Conservation (phyloP, 176 grass and related monocot genomes). For the Zoysia japonica region DNA sequence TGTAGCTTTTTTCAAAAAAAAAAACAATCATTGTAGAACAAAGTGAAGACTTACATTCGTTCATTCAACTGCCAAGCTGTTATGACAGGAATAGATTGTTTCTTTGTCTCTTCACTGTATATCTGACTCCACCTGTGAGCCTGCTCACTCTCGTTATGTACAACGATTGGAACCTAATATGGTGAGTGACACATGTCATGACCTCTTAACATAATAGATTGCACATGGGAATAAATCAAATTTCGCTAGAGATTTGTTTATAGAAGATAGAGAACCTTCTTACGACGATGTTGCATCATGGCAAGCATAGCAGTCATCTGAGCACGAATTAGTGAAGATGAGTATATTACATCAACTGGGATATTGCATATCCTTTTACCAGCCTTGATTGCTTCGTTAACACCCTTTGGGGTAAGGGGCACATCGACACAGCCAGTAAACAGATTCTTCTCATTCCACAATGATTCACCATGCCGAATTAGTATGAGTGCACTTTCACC, state of each 20-base stretch:
- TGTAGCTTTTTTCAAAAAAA: too few relatives aligned
- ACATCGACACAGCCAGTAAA: constrained; percentile 99
- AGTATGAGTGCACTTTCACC: constrained; percentile 91
- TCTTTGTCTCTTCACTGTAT: constrained; percentile 87
- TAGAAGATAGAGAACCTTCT: constrained; percentile 51
- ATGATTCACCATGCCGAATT: constrained; percentile 82
- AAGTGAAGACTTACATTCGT: constrained; percentile 44
- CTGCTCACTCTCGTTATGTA: constrained; percentile 67
- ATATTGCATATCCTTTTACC: constrained; percentile 97
- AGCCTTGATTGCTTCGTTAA: constrained; percentile 89
- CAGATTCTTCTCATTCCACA: constrained; percentile 97
- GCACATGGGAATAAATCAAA: background rate
- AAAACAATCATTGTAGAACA: background rate
- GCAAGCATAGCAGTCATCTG: constrained; percentile 99
- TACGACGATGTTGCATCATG: constrained; percentile 87
- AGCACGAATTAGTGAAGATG: constrained; percentile 82
- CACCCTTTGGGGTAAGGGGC: constrained; percentile 84
- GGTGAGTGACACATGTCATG: constrained; percentile 8
- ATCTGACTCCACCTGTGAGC: constrained; percentile 81
- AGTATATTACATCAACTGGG: constrained; percentile 90
- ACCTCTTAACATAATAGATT: background rate
- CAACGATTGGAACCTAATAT: constrained; percentile 75
- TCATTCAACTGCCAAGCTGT: constrained; percentile 95
- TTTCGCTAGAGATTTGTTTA: background rate
- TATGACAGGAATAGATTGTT: constrained; percentile 84